A percentile compares a stretch with the other conserved stretches of the same genome.
phyloP scores from a whole-genome alignment of 164 flowering plant species.

The Tinospora cordifolia region DNA sequence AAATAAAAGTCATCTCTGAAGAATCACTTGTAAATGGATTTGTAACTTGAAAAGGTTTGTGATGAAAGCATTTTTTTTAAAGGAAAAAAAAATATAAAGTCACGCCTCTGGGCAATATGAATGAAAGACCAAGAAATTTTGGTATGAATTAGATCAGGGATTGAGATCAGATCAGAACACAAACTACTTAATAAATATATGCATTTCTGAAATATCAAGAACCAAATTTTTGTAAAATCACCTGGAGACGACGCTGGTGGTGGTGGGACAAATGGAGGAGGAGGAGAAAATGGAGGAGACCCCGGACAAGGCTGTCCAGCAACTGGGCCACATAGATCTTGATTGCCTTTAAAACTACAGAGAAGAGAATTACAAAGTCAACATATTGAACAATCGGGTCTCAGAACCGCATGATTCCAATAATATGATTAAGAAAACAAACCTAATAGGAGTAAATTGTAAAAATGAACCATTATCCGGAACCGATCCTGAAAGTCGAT shows the following conservation, averaged over 20 bases:
- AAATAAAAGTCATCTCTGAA: background rate
- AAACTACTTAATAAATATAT: background rate
- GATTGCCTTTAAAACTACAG: conserved; percentile 78
- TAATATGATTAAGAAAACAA: background rate
- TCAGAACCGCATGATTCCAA: background rate
- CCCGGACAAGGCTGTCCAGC: conserved; percentile 61
- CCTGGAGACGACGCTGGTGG: conserved; percentile 59
- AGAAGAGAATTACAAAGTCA: conserved; percentile 1
- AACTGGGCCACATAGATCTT: conserved; percentile 40
- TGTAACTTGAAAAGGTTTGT: background rate
- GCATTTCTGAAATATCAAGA: no score
- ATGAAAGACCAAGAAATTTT: background rate
- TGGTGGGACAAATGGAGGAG: conserved; percentile 84
- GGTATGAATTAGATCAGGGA: background rate
- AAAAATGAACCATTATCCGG: conserved; percentile 68
- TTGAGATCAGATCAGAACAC: background rate
- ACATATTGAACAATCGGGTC: background rate
- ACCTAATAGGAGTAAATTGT: conserved; percentile 65
- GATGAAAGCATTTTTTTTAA: background rate
- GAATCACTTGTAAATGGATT: background rate
- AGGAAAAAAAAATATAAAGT: background rate
- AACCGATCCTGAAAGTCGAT: conserved; percentile 40
- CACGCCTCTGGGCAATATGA: background rate
- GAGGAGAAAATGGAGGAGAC: conserved; percentile 95
- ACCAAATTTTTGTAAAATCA: conserved; percentile 12